These are phyloP conservation scores for Geotrichum ghanense DNA, from an alignment of 805 yeast genomes.

Conservation along the genomic window DNA sequence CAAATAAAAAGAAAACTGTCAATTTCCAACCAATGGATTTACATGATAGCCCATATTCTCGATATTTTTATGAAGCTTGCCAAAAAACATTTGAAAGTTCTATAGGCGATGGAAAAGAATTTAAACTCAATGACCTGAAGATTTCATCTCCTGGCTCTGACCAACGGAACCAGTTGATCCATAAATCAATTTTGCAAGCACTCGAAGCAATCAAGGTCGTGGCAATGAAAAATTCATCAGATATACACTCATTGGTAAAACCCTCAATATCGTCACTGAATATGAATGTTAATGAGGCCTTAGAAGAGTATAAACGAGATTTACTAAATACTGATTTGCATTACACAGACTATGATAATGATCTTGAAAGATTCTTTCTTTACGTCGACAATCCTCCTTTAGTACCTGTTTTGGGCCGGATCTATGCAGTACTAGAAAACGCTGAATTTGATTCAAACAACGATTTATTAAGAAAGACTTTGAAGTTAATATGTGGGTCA, in stretches of 20 bases:
- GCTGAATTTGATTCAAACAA: not conserved
- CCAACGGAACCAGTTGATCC: not conserved
- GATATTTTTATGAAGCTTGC: not conserved
- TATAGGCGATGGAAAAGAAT: not conserved
- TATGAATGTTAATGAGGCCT: conserved; percentile 8
- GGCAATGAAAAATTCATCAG: not conserved
- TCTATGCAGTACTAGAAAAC: not conserved
- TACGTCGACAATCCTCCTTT: conserved; percentile 2
- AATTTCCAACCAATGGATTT: not conserved
- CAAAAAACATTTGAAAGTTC: not conserved
- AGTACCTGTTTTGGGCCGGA: conserved; percentile 1
- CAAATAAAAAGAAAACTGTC: too few relatives aligned
- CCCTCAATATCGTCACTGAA: not conserved
- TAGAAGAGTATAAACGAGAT: not conserved
- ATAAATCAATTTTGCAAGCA: not conserved
- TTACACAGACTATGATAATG: not conserved
- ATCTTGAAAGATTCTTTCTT: not conserved
- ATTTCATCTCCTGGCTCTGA: not conserved
- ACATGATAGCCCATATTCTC: not conserved
- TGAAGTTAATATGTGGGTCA: not conserved
- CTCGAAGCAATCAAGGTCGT: not conserved
- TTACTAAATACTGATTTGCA: not conserved
- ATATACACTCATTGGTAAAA: not conserved
- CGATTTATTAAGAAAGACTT: not conserved
- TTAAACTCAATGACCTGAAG: not conserved